Evolutionary conservation across 192 early-diverging fungal species (phyloP).

Genomic region (Backusella macrospora): DNA sequence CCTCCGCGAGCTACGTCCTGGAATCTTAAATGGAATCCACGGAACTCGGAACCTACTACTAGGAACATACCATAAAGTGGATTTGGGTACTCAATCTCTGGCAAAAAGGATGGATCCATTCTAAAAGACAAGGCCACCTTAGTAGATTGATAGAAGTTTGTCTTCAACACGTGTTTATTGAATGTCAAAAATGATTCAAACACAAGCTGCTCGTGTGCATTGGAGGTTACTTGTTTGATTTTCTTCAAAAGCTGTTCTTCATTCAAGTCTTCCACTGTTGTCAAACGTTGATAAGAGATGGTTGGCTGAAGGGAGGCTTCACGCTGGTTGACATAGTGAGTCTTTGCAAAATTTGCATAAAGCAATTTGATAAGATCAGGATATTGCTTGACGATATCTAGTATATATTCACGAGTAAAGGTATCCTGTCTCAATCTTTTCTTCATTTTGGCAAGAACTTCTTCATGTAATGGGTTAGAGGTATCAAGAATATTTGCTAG

Average conservation of each 20-base stretch:
- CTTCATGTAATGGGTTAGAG: conserved; percentile 82
- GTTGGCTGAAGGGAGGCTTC: conserved; percentile 61
- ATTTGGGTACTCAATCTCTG: conserved; percentile 92
- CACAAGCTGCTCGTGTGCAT: conserved; percentile 93
- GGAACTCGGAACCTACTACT: conserved; percentile 96
- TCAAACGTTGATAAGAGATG: conserved; percentile 89
- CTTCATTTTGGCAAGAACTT: conserved; percentile 96
- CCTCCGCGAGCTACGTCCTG: conserved; percentile 97
- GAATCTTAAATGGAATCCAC: conserved; percentile 98
- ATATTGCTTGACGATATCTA: conserved; percentile 95
- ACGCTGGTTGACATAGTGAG: conserved; percentile 87
- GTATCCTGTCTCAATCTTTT: conserved; percentile 96
- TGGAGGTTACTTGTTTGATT: conserved; percentile 89
- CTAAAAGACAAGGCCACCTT: conserved; percentile 99
- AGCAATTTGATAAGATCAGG: conserved; percentile 91
- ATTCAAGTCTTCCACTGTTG: conserved; percentile 69
- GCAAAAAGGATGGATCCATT: conserved; percentile 90
- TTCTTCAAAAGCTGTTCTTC: conserved; percentile 88
- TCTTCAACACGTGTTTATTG: conserved; percentile 97
- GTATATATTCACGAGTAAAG: conserved; percentile 97
- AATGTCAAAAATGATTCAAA: conserved; percentile 95
- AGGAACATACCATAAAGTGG: conserved; percentile 94
- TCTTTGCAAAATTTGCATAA: conserved; percentile 94
- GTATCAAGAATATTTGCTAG: conserved; percentile 83
- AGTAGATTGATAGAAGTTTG: conserved; percentile 99